Conservation (phyloP, 768 basidiomycete species). For the Boletus eberwhitei region DNA sequence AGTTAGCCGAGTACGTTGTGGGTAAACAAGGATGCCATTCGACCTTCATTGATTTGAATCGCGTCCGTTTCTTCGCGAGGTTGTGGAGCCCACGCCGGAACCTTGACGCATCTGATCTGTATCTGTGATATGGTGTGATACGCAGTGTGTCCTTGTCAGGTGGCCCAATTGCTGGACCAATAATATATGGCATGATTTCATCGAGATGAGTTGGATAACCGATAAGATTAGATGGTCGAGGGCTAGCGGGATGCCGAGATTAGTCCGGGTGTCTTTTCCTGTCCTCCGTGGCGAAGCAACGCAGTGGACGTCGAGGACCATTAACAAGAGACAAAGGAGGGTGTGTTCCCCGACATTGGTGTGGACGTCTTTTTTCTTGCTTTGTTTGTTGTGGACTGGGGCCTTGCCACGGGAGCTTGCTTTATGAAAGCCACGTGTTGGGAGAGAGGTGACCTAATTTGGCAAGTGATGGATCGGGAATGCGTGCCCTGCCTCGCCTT, state of each 20-base stretch:
- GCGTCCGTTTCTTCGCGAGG: conserved; percentile 21
- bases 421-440: conserved; percentile 29
- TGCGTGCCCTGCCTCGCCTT: conserved; percentile 34
- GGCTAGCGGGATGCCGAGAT: conserved; percentile 10
- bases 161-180: conserved; percentile 2
- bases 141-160: conserved; percentile 2
- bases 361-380: not conserved
- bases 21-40: conserved; percentile 10
- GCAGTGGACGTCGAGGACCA: not conserved
- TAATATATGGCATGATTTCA: conserved; percentile 13
- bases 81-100: conserved; percentile 29
- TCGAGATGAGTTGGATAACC: conserved; percentile 10
- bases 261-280: not conserved
- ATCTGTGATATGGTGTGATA: conserved; percentile 17
- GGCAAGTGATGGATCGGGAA: conserved; percentile 27
- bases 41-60: conserved; percentile 13
- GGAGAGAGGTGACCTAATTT: conserved; percentile 23
- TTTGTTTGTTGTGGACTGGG: not conserved
- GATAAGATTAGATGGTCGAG: conserved; percentile 32
- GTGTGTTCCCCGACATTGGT: not conserved
- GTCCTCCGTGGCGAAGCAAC: conserved; percentile 1
- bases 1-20: conserved; percentile 30
- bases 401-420: not conserved
- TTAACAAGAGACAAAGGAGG: conserved; percentile 7
- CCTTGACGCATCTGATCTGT: conserved; percentile 26